A percentile compares a stretch with the other conserved stretches of the same genome.
Evolutionary conservation across 2,329 filamentous ascomycete species (phyloP).

Genomic region (Cryoendolithus antarcticus): DNA sequence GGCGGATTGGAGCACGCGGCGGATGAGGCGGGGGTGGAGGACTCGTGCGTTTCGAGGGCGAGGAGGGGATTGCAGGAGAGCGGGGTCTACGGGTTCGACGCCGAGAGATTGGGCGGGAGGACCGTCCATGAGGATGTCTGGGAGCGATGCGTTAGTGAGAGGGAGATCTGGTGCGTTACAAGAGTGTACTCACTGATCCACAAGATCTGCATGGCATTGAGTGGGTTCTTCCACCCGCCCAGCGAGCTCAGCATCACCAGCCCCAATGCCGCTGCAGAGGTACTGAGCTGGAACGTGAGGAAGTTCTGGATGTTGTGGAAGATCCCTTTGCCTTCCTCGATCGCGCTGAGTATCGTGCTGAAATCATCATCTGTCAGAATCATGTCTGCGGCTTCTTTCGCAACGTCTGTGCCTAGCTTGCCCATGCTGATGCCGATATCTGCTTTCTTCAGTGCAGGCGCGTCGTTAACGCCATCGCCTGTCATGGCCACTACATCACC

Average conservation of each 20-base stretch:
- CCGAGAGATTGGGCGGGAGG: constrained; percentile 93
- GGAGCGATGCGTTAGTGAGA: not conserved
- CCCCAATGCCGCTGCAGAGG: constrained; percentile 82
- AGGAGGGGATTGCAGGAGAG: constrained; percentile 85
- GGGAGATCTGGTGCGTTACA: constrained; percentile 5
- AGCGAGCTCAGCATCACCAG: constrained; percentile 87
- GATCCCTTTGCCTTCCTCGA: constrained; percentile 97
- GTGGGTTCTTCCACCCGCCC: constrained; percentile 83
- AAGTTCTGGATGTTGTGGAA: constrained; percentile 99
- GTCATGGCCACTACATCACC: constrained; percentile 99
- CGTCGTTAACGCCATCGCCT: constrained; percentile 95
- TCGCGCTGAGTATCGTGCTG: constrained; percentile 82
- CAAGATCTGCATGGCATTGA: constrained; percentile 98
- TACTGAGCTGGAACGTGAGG: constrained; percentile 94
- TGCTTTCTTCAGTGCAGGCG: constrained; percentile 88
- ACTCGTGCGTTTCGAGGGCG: constrained; percentile 79
- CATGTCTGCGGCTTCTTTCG: constrained; percentile 93
- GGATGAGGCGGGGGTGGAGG: constrained; percentile 70
- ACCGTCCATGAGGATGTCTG: constrained; percentile 99
- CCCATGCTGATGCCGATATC: constrained; percentile 99
- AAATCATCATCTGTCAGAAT: constrained; percentile 84
- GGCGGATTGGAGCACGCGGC: constrained; percentile 76
- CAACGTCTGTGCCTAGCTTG: constrained; percentile 84
- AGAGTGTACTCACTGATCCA: constrained; percentile 75
- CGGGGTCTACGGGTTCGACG: constrained; percentile 85